These are phyloP conservation scores for Endotrypanum monterogeii DNA, from an alignment of 208 protist species.

Conservation along the genomic window DNA sequence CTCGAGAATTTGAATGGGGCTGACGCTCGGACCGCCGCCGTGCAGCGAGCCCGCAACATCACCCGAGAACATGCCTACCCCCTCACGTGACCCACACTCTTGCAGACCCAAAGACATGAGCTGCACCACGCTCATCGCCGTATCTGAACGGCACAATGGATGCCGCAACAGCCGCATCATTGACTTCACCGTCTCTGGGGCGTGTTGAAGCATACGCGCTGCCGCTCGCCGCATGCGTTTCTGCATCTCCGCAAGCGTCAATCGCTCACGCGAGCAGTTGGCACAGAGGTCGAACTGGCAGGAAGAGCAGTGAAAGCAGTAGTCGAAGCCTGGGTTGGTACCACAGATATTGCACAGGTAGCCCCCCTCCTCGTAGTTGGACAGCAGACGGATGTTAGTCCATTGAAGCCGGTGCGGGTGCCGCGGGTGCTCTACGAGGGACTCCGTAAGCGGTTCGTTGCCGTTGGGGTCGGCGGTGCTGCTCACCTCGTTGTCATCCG, in stretches of 20 bases:
- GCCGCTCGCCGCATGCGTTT: conserved; percentile 44
- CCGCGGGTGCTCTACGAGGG: conserved; percentile 60
- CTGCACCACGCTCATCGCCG: conserved; percentile 38
- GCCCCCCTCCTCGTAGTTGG: conserved; percentile 48
- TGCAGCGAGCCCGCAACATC: conserved; percentile 1
- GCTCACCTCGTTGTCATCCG: conserved; percentile 32
- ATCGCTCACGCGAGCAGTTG: conserved; percentile 52
- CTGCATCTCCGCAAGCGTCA: conserved; percentile 42
- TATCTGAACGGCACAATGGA: conserved; percentile 44
- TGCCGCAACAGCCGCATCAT: conserved; percentile 53
- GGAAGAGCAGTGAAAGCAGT: conserved; percentile 65
- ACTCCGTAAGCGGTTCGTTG: conserved; percentile 23
- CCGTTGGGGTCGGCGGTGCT: conserved; percentile 30
- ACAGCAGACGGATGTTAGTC: conserved; percentile 40
- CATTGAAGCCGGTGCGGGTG: conserved; percentile 73
- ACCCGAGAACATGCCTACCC: conserved; percentile 4
- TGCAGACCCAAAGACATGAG: conserved; percentile 52
- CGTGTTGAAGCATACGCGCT: conserved; percentile 15
- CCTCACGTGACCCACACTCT: conserved; percentile 59
- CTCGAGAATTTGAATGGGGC: conserved; percentile 37
- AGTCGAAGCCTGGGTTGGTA: conserved; percentile 39
- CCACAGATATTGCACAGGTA: conserved; percentile 72
- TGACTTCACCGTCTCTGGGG: conserved; percentile 35
- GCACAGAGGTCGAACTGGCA: conserved; percentile 81
- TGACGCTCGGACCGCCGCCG: background rate